phyloP scores from a whole-genome alignment of 257 asterid species.

The Plantago major region DNA sequence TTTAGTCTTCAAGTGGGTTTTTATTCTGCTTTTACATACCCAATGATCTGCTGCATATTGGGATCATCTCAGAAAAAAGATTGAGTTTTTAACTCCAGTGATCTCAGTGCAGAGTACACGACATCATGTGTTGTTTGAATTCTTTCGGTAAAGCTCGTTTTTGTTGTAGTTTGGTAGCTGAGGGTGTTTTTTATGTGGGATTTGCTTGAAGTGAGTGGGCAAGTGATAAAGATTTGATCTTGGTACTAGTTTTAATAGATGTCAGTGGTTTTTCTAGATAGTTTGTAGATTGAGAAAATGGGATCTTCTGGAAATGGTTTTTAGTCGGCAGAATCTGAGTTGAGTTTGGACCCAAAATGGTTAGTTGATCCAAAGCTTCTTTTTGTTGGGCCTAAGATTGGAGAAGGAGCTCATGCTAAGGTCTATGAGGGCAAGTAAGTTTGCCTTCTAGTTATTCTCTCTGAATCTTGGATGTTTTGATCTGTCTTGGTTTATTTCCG shows the following conservation, averaged over 20 bases:
- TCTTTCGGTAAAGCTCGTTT: not conserved
- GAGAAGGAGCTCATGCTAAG: conserved; percentile 91
- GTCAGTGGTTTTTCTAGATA: conserved; percentile 20
- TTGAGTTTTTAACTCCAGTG: conserved; percentile 3
- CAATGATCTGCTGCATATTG: conserved; percentile 18
- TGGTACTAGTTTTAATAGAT: conserved; percentile 28
- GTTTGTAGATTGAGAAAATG: conserved; percentile 33
- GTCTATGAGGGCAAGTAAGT: conserved; percentile 90
- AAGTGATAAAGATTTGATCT: conserved; percentile 31
- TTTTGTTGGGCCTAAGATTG: conserved; percentile 88
- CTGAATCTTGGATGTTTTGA: conserved; percentile 1
- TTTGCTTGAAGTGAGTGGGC: conserved; percentile 22
- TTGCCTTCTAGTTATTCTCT: conserved; percentile 25
- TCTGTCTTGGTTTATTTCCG: too few species aligned
- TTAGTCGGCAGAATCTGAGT: conserved; percentile 43
- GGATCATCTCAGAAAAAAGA: conserved; percentile 7
- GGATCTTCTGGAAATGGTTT: conserved; percentile 64
- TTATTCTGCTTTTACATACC: conserved; percentile 3
- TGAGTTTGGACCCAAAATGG: conserved; percentile 70
- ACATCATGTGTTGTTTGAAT: not conserved
- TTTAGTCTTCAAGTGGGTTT: not conserved
- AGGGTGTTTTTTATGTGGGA: conserved; percentile 27
- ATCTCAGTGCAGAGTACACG: conserved; percentile 11
- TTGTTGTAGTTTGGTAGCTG: not conserved
- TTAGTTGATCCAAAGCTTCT: conserved; percentile 83